Conservation (phyloP, 345 rosid genomes). For the Brassica juncea region DNA sequence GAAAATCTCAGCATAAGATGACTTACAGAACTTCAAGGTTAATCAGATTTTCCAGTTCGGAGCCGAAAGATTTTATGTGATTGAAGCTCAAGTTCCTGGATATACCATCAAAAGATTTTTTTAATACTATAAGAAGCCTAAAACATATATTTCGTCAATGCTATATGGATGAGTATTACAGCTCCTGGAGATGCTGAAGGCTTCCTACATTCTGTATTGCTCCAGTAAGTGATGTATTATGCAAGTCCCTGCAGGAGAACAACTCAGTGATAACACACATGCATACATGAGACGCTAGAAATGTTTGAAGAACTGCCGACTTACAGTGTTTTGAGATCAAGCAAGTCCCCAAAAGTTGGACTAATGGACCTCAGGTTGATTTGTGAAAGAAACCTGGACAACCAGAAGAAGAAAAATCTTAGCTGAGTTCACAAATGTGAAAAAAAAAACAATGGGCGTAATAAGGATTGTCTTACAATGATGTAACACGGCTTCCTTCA, state of each 20-base stretch:
- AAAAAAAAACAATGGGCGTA: background rate
- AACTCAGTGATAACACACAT: background rate
- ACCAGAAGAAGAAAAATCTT: constrained; percentile 1
- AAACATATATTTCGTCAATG: background rate
- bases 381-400: constrained; percentile 66
- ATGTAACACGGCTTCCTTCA: constrained; percentile 74
- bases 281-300: background rate
- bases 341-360: constrained; percentile 92
- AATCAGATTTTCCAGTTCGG: constrained; percentile 58
- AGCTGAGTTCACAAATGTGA: constrained; percentile 24
- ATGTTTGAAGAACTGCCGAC: background rate
- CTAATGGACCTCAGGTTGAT: constrained; percentile 73
- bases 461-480: constrained; percentile 51
- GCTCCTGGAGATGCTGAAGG: constrained; percentile 70
- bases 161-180: constrained; percentile 51
- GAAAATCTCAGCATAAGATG: constrained; percentile 3
- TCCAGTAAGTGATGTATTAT: constrained; percentile 85
- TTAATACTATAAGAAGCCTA: constrained; percentile 11
- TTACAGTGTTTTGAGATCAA: constrained; percentile 85
- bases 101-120: constrained; percentile 5
- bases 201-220: constrained; percentile 73
- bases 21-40: constrained; percentile 86
- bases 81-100: constrained; percentile 92
- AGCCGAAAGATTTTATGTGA: constrained; percentile 65
- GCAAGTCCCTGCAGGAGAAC: constrained; percentile 68